Base-by-base conservation (phyloP, 2,329 filamentous ascomycete genomes). In the Botrytis pseudocinerea region DNA sequence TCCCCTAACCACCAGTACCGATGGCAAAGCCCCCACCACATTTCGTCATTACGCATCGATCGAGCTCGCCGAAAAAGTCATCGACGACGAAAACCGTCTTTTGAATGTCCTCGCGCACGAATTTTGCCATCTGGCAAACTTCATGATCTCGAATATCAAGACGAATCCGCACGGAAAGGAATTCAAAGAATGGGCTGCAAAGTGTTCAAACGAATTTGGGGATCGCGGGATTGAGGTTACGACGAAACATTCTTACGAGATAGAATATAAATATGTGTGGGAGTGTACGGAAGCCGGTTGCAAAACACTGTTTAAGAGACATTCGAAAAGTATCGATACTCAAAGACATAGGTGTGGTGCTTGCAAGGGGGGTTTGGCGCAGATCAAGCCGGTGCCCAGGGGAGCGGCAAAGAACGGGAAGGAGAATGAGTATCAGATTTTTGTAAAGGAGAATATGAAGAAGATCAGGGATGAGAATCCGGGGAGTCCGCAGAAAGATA, bases 101-200 rank as follows among this genome's bases (percentile, higher is more conserved):
- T 87, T 96, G 76, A 98, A 98, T 81, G 94, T 96, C 0, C 84
- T 98, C n/a, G 94, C 95, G 0, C 96, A 99, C 81, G 96, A 99
- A 79, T 98, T 96, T 84, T 98, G 96, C 82, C 96, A 99, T 80
- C 84, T 98, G 1, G 91, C 93, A 61, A 97, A 94, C 78, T 98
- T 95, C 82, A 97, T 98, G 90, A 85, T 98, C 75, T 91, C 87
- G 66, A 89, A 91, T 51, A 85, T 95, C 51, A 91, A 89, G 61
- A 90, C 90, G 72, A 91, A 93, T 75, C 93, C 94, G 0, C 95
- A 98, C 80, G 95, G 95, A 35, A 87, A 88, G 20, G 92, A 93
- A 78, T 98, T 98, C 86, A 95, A 97, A 82, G 80, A 82, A 1
- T 97, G 94, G 90, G 91, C 85, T 6, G 78, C 81, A 69, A 88